Conservation (phyloP, 352 stramenopile genomes). For the Pythium phragmiticola region DNA sequence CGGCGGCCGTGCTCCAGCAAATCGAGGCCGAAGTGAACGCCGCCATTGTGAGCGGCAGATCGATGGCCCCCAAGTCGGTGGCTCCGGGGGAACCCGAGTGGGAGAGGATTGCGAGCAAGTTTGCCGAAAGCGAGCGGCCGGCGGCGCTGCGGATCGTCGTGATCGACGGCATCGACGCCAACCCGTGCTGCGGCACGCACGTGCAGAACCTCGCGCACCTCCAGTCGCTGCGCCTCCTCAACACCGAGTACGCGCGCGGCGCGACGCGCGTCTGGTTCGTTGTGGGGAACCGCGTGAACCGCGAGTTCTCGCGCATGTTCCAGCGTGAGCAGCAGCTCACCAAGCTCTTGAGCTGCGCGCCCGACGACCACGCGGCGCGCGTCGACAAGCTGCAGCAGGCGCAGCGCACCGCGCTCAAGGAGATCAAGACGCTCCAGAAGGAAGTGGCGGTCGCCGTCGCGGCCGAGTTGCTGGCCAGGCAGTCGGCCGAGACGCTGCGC, state of each 20-base stretch:
- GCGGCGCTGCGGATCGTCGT: conserved; percentile 78
- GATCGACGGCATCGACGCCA: conserved; percentile 81
- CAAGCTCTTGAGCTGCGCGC: conserved; percentile 67
- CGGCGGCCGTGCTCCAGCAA: conserved; percentile 35
- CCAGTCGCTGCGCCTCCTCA: conserved; percentile 73
- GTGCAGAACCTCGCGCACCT: conserved; percentile 71
- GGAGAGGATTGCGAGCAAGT: conserved; percentile 59
- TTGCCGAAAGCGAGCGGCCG: conserved; percentile 49
- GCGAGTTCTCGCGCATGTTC: conserved; percentile 76
- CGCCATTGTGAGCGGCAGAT: conserved; percentile 56
- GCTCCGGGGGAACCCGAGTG: conserved; percentile 52
- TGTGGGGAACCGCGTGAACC: conserved; percentile 72
- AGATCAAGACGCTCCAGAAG: conserved; percentile 72
- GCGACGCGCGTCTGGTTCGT: conserved; percentile 84
- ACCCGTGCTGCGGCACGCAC: conserved; percentile 89
- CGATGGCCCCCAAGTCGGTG: conserved; percentile 60
- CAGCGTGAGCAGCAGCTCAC: conserved; percentile 62
- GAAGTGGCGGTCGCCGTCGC: conserved; percentile 60
- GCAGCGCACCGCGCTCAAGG: conserved; percentile 59
- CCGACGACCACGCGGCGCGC: conserved; percentile 61
- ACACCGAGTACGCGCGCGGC: conserved; percentile 62
- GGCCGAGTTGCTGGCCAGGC: conserved; percentile 37
- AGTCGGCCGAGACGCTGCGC: conserved; percentile 11
- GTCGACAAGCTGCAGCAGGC: conserved; percentile 63
- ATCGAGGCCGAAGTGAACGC: conserved; percentile 82